These are phyloP conservation scores for Chalaropsis ovoidea DNA, from an alignment of 2,329 filamentous ascomycete species.

Conservation along the genomic window DNA sequence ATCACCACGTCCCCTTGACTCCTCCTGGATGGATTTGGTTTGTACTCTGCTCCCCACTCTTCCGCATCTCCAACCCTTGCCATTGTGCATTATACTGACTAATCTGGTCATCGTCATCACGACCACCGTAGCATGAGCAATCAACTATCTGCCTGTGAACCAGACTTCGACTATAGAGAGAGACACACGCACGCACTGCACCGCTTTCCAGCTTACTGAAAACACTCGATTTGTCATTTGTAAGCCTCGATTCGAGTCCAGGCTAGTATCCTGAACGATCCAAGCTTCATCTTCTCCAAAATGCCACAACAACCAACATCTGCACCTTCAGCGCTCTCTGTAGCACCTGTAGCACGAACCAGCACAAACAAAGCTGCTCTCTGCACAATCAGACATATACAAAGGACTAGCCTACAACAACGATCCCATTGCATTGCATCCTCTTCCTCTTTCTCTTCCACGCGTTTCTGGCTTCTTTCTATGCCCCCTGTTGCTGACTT, in stretches of 20 bases:
- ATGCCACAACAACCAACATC: not conserved
- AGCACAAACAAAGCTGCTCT: not conserved
- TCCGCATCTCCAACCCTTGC: not conserved
- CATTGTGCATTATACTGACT: not conserved
- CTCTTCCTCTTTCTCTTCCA: not conserved
- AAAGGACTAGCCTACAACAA: not conserved
- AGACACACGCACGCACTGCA: not conserved
- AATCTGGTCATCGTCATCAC: not conserved
- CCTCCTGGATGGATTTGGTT: not conserved
- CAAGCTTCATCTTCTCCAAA: not conserved
- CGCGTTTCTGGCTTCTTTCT: not conserved
- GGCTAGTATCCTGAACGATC: not conserved
- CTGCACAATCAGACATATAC: constrained; percentile 9
- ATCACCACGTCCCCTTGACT: not conserved
- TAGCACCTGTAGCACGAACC: not conserved
- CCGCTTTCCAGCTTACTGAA: not conserved
- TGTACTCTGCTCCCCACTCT: not conserved
- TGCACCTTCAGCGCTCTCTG: not conserved
- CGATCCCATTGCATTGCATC: constrained; percentile 9
- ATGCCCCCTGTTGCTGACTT: not conserved
- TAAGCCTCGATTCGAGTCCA: not conserved
- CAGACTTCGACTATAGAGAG: not conserved
- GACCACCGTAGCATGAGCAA: not conserved
- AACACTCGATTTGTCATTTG: not conserved
- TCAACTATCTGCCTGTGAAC: not conserved